Evolutionary conservation across 2,329 filamentous ascomycete genomes (phyloP).

Genomic region (Balansia obtecta): DNA sequence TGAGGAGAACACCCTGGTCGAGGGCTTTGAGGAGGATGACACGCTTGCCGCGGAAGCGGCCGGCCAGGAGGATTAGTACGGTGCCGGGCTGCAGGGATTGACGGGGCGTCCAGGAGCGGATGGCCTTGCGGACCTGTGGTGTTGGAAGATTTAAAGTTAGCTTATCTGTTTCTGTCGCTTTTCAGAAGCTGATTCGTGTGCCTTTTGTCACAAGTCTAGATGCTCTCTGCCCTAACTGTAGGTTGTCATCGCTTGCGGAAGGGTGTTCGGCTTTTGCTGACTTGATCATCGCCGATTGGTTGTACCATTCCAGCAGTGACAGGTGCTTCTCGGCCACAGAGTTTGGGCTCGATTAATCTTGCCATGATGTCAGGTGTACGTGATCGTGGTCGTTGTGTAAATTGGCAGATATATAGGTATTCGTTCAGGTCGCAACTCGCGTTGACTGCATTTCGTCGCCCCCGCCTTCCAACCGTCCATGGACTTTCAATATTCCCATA

Average conservation of each 20-base stretch:
- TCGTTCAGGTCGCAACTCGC: not conserved
- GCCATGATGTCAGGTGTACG: not conserved
- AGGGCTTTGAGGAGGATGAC: conserved; percentile 98
- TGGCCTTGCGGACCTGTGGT: conserved; percentile 79
- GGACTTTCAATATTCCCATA: not conserved
- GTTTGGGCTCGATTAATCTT: too few relatives aligned
- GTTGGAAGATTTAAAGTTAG: conserved; percentile 14
- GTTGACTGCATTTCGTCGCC: not conserved
- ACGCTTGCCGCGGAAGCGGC: conserved; percentile 99
- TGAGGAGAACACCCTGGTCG: conserved; percentile 92
- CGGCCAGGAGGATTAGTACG: conserved; percentile 97
- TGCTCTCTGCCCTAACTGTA: conserved; percentile 1
- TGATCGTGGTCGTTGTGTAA: not conserved
- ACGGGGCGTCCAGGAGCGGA: conserved; percentile 79
- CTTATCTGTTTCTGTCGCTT: not conserved
- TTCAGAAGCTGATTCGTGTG: not conserved
- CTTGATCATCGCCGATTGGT: not conserved
- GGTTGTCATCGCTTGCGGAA: not conserved
- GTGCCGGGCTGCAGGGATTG: conserved; percentile 85
- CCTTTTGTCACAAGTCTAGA: not conserved
- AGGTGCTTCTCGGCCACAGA: too few relatives aligned
- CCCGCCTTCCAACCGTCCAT: not conserved
- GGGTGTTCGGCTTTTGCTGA: not conserved
- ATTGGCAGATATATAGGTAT: not conserved
- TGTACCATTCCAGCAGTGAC: too few relatives aligned